Evolutionary conservation across 768 basidiomycete genomes (phyloP).

Genomic region (Leccinum broughii): DNA sequence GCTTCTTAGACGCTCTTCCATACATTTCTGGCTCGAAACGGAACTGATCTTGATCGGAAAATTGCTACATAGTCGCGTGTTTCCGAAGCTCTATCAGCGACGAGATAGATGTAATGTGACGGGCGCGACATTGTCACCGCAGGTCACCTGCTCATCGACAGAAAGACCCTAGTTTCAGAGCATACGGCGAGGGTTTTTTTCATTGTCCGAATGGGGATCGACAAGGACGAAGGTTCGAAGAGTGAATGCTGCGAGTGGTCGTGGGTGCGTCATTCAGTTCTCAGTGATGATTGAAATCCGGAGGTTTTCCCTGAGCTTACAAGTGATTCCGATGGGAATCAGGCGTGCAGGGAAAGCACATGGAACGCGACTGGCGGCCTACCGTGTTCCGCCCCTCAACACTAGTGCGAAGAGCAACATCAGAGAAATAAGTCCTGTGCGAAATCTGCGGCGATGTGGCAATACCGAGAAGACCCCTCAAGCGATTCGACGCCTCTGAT

Average conservation of each 20-base stretch:
- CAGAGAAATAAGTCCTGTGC: background rate
- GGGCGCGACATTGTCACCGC: background rate
- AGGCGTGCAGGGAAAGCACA: constrained; percentile 3
- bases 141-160: background rate
- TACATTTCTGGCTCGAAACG: background rate
- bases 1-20: background rate
- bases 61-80: background rate
- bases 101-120: constrained; percentile 1
- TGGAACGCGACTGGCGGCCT: constrained; percentile 1
- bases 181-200: background rate
- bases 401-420: background rate
- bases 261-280: constrained; percentile 3
- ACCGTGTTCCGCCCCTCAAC: background rate
- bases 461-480: background rate
- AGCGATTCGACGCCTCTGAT: background rate
- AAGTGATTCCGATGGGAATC: constrained; percentile 11
- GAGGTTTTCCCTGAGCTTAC: background rate
- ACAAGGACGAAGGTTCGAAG: background rate
- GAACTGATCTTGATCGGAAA: constrained; percentile 5
- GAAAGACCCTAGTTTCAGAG: constrained; percentile 11
- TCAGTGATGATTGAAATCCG: background rate
- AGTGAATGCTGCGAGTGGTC: background rate
- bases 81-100: constrained; percentile 3
- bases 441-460: constrained; percentile 1
- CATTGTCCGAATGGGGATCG: constrained; percentile 8